Base-by-base conservation (phyloP, 345 rosid genomes). In the Trapa bicornis region DNA sequence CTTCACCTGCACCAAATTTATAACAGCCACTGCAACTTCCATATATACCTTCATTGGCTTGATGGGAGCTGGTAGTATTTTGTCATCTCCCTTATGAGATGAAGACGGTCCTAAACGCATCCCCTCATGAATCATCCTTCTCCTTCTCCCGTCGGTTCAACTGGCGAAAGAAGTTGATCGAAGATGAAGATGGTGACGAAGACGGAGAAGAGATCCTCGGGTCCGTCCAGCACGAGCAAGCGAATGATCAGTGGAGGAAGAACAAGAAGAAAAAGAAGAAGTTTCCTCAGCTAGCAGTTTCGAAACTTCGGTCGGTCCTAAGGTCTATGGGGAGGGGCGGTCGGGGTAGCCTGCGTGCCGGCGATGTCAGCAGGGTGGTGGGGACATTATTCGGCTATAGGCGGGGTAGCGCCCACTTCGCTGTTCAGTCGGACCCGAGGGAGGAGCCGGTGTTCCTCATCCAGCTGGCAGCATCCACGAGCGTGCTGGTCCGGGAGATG, bases 361-460 rank as follows among this genome's bases (percentile, higher is more conserved):
- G 88, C 70, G 64, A 79, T 43, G 86, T 88, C 58, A 85, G 80
- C 67, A 79, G 75, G 72, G 86, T 88, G 43, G 69, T 82, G 1
- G 99, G 91, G 48, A 94, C 99, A 37, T 83, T 94, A 68, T 94
- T 88, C 67, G 99, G 99, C 2, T 80, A 85, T 68, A 84, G 99
- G 35, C 84, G 96, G 1, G 99, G 96, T 1, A 89, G 88, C 45
- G 96, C 90, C 78, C 85, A 82, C 42, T 83, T 94, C 61, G 92
- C 97, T 0, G 86, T 90, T 54, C 99, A 94, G 73, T 87, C 85
- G 45, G 91, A 85, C 54, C 80, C 90, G 36, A 87, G 84, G 69
- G 56, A 64, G 8, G 66, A 70, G 54, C 95, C 99, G 5, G 87
- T 80, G 0, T 85, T 90, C 70, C 65, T 94, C 50, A 87, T 94